phyloP scores from a whole-genome alignment of 2,329 filamentous ascomycete species.

The Fusarium acutatum region DNA sequence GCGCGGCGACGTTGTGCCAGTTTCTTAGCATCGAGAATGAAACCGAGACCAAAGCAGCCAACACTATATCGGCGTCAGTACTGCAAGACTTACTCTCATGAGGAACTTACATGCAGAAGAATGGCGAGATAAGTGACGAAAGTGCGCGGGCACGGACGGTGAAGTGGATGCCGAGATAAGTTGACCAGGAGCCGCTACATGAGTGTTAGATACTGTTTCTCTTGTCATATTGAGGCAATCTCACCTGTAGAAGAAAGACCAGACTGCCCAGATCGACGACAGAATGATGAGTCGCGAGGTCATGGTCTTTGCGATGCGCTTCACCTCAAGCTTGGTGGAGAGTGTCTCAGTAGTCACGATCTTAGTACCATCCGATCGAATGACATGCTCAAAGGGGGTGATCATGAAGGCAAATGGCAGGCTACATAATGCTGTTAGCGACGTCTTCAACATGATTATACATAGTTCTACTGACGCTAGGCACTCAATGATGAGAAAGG shows the following conservation, averaged over 20 bases:
- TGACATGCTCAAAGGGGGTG: neutral
- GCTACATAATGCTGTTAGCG: neutral
- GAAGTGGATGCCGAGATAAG: slow-evolving; percentile 7
- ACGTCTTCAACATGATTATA: rapidly evolving
- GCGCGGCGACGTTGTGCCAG: slow-evolving; percentile 3
- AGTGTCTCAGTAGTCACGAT: neutral
- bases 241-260: slow-evolving; percentile 15
- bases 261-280: neutral
- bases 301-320: slow-evolving; percentile 8
- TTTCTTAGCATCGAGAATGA: slow-evolving; percentile 5
- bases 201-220: rapidly evolving
- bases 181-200: slow-evolving; percentile 7
- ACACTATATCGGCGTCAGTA: neutral
- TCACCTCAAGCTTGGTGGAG: slow-evolving; percentile 7
- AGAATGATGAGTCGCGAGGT: slow-evolving; percentile 1
- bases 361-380: slow-evolving; percentile 10
- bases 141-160: slow-evolving; percentile 1
- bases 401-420: slow-evolving; percentile 10
- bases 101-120: slow-evolving; percentile 5
- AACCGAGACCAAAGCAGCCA: slow-evolving; percentile 3
- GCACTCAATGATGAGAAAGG: slow-evolving; percentile 9
- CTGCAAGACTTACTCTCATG: rapidly evolving
- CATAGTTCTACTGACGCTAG: neutral
- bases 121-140: slow-evolving; percentile 5
- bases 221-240: rapidly evolving